These are phyloP conservation scores for Lophiotrema nucula DNA, from an alignment of 495 filamentous ascomycete species.

Conservation along the genomic window DNA sequence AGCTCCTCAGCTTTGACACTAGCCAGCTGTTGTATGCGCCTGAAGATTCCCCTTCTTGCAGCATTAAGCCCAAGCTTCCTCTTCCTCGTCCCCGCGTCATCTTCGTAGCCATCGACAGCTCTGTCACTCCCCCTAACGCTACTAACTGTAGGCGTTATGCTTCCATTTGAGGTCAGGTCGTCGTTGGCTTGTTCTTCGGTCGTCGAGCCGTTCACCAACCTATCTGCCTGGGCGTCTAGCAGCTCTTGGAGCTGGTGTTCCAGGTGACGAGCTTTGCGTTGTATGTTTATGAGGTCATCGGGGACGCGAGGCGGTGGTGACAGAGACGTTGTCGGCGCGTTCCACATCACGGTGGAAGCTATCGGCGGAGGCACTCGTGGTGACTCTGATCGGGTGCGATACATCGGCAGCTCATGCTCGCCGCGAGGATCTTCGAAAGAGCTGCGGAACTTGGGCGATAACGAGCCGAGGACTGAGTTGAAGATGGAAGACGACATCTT, in stretches of 20 bases:
- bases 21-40: slow-evolving; percentile 69
- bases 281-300: slow-evolving; percentile 42
- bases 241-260: slow-evolving; percentile 74
- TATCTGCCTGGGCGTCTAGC: slow-evolving; percentile 81
- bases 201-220: slow-evolving; percentile 57
- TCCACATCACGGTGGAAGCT: slow-evolving; percentile 24
- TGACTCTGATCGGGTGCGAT: slow-evolving; percentile 5
- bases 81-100: slow-evolving; percentile 55
- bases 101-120: slow-evolving; percentile 33
- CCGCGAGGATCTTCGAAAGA: slow-evolving; percentile 27
- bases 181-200: slow-evolving; percentile 36
- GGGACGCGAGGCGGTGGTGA: slow-evolving; percentile 25
- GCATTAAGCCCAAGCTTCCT: slow-evolving; percentile 58
- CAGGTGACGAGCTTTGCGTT: slow-evolving; percentile 59
- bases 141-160: slow-evolving; percentile 49
- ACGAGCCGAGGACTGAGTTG: slow-evolving; percentile 26
- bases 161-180: slow-evolving; percentile 49
- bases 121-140: slow-evolving; percentile 35
- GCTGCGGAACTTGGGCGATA: slow-evolving; percentile 22
- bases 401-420: slow-evolving; percentile 23
- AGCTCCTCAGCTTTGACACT: slow-evolving; percentile 71
- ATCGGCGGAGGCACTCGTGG: slow-evolving; percentile 28
- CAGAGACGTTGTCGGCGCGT: slow-evolving; percentile 2
- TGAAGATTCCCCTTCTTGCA: slow-evolving; percentile 69
- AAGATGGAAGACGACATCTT: background rate